Evolutionary conservation across 495 filamentous ascomycete species (phyloP), one percentile per base, ranked within the genome.

Genomic region (Xylaria bambusicola): DNA sequence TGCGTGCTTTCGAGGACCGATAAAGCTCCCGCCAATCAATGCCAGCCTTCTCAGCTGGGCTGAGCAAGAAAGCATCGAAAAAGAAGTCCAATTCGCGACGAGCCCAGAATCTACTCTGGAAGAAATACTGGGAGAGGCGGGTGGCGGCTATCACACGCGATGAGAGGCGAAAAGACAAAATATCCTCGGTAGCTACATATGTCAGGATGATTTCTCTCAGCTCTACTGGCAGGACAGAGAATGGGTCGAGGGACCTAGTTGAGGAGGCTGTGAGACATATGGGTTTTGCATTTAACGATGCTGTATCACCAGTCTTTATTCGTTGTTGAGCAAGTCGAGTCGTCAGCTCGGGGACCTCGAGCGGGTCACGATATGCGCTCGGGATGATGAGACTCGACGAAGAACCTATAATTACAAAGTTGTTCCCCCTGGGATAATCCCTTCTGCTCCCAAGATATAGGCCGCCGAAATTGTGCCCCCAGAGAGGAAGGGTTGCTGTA

Each of bases 11-110:
- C 9, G 40, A 44, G 0, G 35, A 18, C 12, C 12, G 36, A 38
- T 59, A 59, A 26, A 59, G 47, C 38, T 33, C 40, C 48, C 45
- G 18, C 56, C 56, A 59, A 46, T 59, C 48, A 24, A 59, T 35
- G 20, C 56, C 48, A 13, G 48, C 35, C 26, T 47, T 42, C 5
- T 52, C 56, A 7, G 46, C 31, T 24, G 35, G 36, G 8, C 23
- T 4, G 6, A 59, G 48, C 38, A 59, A 29, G 21, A 59, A 59
- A 26, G 24, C 47, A 42, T 59, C 56, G 18, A 59, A 59, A 18
- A 44, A 44, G 10, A 46, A 23, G 8, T 45, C 56, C 0, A 59
- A 42, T 27, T 59, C 47, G 23, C 23, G 47, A 1, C 21, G 52
- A 36, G 41, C 42, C 52, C 52, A 61, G 20, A 61, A 61, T 15